Evolutionary conservation across 2,329 filamentous ascomycete species (phyloP).

Genomic region (Parastagonospora avenae): DNA sequence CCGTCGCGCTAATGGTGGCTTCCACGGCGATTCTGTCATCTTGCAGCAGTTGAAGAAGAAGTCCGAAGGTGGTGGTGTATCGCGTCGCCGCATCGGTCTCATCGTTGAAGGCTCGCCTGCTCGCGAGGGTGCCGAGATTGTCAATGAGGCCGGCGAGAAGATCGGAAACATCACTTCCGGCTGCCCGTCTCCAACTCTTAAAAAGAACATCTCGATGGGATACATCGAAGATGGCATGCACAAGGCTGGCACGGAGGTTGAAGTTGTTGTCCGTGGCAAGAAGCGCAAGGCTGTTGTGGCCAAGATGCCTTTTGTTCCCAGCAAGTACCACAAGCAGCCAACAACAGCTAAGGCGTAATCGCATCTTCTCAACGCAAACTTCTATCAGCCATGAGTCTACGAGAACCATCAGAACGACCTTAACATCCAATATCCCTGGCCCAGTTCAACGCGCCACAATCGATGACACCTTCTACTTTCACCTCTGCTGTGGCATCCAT

Average conservation of each 20-base stretch:
- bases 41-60: slow-evolving; percentile 75
- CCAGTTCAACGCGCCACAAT: too few species aligned
- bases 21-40: slow-evolving; percentile 82
- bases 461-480: too few species aligned
- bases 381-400: background rate
- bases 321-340: slow-evolving; percentile 68
- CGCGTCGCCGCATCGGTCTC: slow-evolving; percentile 78
- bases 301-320: slow-evolving; percentile 87
- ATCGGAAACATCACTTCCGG: slow-evolving; percentile 88
- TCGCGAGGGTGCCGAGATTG: slow-evolving; percentile 83
- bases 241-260: slow-evolving; percentile 81
- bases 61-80: slow-evolving; percentile 73
- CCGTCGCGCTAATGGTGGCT: slow-evolving; percentile 72
- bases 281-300: slow-evolving; percentile 74
- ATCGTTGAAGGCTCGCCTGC: slow-evolving; percentile 85
- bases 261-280: slow-evolving; percentile 78
- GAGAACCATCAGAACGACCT: too few species aligned
- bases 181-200: slow-evolving; percentile 82
- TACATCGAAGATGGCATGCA: slow-evolving; percentile 83
- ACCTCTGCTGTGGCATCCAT: too few species aligned
- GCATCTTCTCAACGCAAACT: background rate
- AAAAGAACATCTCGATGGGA: slow-evolving; percentile 95
- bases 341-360: slow-evolving; percentile 29
- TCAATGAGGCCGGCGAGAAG: slow-evolving; percentile 66
- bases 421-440: too few species aligned